These are phyloP conservation scores for Echinochloa phyllopogon DNA, from an alignment of 176 grass and related monocot genomes.

Conservation along the genomic window DNA sequence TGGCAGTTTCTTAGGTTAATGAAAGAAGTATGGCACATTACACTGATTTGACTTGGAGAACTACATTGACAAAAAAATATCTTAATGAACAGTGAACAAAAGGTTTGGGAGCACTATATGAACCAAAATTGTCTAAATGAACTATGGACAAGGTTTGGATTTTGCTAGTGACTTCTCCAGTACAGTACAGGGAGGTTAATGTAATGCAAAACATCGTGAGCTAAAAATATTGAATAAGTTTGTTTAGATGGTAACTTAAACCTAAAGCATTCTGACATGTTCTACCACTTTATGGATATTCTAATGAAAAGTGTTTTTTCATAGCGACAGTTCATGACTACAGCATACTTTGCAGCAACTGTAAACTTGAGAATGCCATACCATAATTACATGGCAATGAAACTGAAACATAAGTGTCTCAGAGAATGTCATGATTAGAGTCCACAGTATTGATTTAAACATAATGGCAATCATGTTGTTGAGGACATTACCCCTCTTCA, in stretches of 20 bases:
- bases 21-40: conserved; percentile 8
- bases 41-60: neutral
- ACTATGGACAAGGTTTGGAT: conserved; percentile 12
- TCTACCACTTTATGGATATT: neutral
- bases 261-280: conserved; percentile 3
- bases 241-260: neutral
- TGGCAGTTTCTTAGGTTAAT: conserved; percentile 1
- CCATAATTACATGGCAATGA: neutral
- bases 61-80: neutral
- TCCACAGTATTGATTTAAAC: conserved; percentile 19
- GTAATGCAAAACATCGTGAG: conserved; percentile 4
- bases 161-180: neutral
- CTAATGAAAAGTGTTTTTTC: conserved; percentile 15
- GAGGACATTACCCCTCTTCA: conserved; percentile 87
- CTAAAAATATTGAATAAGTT: neutral
- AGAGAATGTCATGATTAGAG: neutral
- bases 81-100: neutral
- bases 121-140: neutral
- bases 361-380: neutral
- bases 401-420: neutral
- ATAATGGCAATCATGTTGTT: conserved; percentile 2
- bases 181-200: neutral
- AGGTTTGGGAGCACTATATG: conserved; percentile 5
- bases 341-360: conserved; percentile 10
- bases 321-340: conserved; percentile 7